A percentile compares a stretch with the other conserved stretches of the same genome.
Conservation (phyloP, 805 yeast species). For the Lipomyces yamanashiensis region DNA sequence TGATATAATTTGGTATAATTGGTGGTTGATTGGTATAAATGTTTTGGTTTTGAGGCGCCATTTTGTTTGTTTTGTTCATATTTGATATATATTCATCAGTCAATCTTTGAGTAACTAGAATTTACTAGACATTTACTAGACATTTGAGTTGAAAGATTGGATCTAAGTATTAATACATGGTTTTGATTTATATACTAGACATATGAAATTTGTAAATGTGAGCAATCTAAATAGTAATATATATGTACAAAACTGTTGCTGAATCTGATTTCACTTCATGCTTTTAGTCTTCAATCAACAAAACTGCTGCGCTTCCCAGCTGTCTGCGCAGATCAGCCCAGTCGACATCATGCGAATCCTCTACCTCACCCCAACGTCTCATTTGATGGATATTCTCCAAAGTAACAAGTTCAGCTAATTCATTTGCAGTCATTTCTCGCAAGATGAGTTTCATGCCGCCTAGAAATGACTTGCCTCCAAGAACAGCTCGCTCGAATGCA, state of each 20-base stretch:
- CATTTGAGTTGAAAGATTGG: background rate
- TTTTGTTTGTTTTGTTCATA: background rate
- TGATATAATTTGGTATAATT: too few species aligned
- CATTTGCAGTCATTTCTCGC: constrained; percentile 53
- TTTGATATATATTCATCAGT: background rate
- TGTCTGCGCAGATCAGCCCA: constrained; percentile 85
- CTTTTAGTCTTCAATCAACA: constrained; percentile 45
- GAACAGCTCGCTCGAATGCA: constrained; percentile 87
- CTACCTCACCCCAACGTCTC: constrained; percentile 96
- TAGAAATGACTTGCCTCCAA: constrained; percentile 83
- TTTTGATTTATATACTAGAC: too few species aligned
- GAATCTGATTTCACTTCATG: background rate
- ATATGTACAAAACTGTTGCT: background rate
- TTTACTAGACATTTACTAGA: background rate
- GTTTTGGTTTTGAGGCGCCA: background rate
- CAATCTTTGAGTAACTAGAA: background rate
- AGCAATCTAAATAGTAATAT: too few species aligned
- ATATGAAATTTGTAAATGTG: too few species aligned
- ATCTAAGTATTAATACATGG: too few species aligned
- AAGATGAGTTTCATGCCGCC: constrained; percentile 72
- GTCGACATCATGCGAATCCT: constrained; percentile 98
- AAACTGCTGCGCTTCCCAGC: constrained; percentile 75
- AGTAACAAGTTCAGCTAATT: constrained; percentile 74
- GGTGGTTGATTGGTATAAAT: too few species aligned
- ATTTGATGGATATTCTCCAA: constrained; percentile 86